Base-by-base conservation (phyloP, 805 yeast genomes). In the Candida schatavii region DNA sequence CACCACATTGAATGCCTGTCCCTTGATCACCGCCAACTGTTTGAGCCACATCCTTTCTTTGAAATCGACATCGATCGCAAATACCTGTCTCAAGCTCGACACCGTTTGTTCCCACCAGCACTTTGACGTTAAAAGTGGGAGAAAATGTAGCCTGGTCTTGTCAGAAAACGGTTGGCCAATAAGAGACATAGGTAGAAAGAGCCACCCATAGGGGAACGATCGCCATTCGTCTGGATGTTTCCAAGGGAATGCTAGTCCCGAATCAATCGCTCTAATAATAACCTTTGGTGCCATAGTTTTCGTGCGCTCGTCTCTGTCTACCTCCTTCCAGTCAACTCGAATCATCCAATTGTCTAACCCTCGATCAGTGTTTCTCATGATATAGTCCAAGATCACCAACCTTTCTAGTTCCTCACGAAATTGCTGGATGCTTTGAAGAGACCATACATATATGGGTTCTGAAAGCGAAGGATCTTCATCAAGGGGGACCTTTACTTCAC, bases 201-300 rank as follows among this genome's bases (percentile, higher is more conserved):
- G 61, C 91, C 91, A 84, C 0, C 90, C 90, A 61, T 75, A 84
- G 0, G 90, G 90, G 50, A 81, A 84, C 0, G 87, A 80, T 42
- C 90, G 62, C 88, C 89, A 83, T 53, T 83, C 88, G 58, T 84
- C 86, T 0, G 90, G 90, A 48, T 83, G 88, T 52, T 84, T 83
- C 88, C 88, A 84, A 4, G 91, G 90, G 50, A 81, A 83, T 0
- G 89, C 72, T 23, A 84, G 64, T 0, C 89, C 89, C 13, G 86
- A 81, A 52, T 84, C 90, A 35, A 84, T 84, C 0, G 90, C 91
- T 2, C 87, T 88, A 23, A 84, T 68, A 39, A 66, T 70, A 11
- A 84, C 45, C 1, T 31, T 42, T 0, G 83, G 83, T 13, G 47
- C 34, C 31, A 47, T 28, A 10, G 35, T 39, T 14, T 43, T 43